A percentile compares a stretch with the other conserved stretches of the same genome.
phyloP scores from a whole-genome alignment of 2,329 filamentous ascomycete genomes.

The Fusarium subglutinans region DNA sequence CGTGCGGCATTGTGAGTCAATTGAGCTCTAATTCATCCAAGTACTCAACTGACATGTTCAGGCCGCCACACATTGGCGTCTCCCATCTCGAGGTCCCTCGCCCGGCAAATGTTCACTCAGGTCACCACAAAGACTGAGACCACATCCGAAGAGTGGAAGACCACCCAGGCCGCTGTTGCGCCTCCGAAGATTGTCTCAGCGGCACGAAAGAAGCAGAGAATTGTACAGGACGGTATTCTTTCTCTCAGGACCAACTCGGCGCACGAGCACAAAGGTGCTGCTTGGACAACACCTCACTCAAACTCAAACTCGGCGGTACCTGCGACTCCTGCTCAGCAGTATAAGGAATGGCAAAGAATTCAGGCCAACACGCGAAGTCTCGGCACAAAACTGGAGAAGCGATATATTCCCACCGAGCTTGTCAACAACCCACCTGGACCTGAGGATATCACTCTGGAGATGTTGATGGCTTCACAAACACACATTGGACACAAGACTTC shows the following conservation, averaged over 20 bases:
- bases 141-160: constrained; percentile 35
- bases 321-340: constrained; percentile 52
- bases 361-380: constrained; percentile 57
- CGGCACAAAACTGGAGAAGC: constrained; percentile 59
- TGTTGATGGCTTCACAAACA: constrained; percentile 86
- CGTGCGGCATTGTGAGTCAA: constrained; percentile 62
- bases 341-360: constrained; percentile 49
- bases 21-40: constrained; percentile 2
- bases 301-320: constrained; percentile 49
- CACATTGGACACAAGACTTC: constrained; percentile 92
- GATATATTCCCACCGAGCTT: constrained; percentile 73
- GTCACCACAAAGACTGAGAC: constrained; percentile 29
- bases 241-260: constrained; percentile 49
- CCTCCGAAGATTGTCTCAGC: constrained; percentile 39
- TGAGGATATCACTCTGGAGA: constrained; percentile 86
- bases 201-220: constrained; percentile 48
- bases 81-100: constrained; percentile 49
- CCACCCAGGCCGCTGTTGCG: constrained; percentile 28
- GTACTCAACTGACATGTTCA: constrained; percentile 42
- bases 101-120: constrained; percentile 48
- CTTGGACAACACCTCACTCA: constrained; percentile 48
- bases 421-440: constrained; percentile 78
- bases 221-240: constrained; percentile 47
- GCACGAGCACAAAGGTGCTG: constrained; percentile 45
- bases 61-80: constrained; percentile 63